These are phyloP conservation scores for Sporothrix variecibatus DNA, from an alignment of 2,329 filamentous ascomycete species.

Conservation along the genomic window DNA sequence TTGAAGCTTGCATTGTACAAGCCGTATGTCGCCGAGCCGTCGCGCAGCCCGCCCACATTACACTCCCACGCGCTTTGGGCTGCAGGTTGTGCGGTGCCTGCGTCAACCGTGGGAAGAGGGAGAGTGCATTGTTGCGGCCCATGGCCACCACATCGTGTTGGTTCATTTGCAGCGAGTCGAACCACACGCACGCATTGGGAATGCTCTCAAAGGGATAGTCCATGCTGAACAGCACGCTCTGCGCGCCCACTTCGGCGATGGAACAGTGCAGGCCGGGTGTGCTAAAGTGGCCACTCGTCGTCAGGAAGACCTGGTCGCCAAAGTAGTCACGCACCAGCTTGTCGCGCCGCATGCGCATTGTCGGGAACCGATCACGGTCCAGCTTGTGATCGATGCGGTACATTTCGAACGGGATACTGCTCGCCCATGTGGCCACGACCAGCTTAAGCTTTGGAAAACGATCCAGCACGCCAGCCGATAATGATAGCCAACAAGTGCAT, in stretches of 20 bases:
- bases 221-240: constrained; percentile 34
- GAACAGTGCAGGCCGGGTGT: constrained; percentile 34
- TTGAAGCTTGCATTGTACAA: constrained; percentile 29
- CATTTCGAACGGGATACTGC: constrained; percentile 35
- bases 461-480: constrained; percentile 41
- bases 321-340: constrained; percentile 34
- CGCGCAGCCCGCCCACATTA: constrained; percentile 30
- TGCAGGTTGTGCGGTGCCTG: constrained; percentile 28
- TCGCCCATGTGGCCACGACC: constrained; percentile 46
- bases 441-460: constrained; percentile 42
- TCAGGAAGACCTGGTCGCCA: constrained; percentile 33
- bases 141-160: constrained; percentile 32
- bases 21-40: constrained; percentile 31
- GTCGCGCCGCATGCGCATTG: constrained; percentile 32
- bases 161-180: constrained; percentile 32
- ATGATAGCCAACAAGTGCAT: constrained; percentile 42
- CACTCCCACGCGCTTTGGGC: constrained; percentile 30
- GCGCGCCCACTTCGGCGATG: constrained; percentile 33
- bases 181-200: constrained; percentile 34
- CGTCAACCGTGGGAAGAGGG: constrained; percentile 30
- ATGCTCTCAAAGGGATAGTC: constrained; percentile 36
- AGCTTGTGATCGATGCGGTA: constrained; percentile 35
- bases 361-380: constrained; percentile 32
- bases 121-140: constrained; percentile 33
- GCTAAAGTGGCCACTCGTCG: constrained; percentile 35